phyloP scores from a whole-genome alignment of 2,329 filamentous ascomycete genomes.

The Verticillium isaacii region DNA sequence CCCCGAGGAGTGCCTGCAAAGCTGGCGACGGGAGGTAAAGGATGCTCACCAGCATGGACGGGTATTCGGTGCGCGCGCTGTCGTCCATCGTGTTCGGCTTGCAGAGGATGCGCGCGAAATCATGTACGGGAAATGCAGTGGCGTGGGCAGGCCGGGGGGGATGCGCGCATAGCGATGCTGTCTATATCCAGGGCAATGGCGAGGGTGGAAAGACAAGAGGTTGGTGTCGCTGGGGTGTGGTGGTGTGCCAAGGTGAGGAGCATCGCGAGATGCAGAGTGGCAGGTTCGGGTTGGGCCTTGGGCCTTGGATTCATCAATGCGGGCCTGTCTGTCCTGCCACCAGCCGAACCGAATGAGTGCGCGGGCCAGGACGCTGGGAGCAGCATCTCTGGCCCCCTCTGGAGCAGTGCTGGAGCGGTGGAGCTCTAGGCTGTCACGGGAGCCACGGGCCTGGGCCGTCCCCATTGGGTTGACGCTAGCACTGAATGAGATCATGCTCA shows the following conservation, averaged over 20 bases:
- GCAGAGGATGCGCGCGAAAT: conserved; percentile 11
- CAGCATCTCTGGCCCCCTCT: background rate
- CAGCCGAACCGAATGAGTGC: background rate
- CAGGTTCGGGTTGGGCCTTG: background rate
- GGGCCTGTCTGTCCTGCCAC: background rate
- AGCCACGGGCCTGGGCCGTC: background rate
- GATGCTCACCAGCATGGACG: conserved; percentile 79
- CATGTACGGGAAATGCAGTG: conserved; percentile 9
- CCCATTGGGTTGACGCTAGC: background rate
- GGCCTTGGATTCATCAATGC: background rate
- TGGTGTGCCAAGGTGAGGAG: conserved; percentile 10
- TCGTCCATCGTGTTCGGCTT: conserved; percentile 56
- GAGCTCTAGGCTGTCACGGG: background rate
- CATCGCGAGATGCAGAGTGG: conserved; percentile 3
- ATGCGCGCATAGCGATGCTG: conserved; percentile 15
- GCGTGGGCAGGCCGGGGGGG: conserved; percentile 6
- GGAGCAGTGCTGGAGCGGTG: background rate
- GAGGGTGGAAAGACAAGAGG: background rate
- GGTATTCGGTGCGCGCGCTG: conserved; percentile 84
- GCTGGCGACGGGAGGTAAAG: conserved; percentile 1
- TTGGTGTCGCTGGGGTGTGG: background rate
- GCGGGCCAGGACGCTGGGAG: too few relatives aligned
- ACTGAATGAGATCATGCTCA: background rate
- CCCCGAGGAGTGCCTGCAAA: too few relatives aligned
- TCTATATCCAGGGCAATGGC: conserved; percentile 9